Evolutionary conservation across 2,329 filamentous ascomycete species (phyloP).

Genomic region (Monosporascus cannonballus): DNA sequence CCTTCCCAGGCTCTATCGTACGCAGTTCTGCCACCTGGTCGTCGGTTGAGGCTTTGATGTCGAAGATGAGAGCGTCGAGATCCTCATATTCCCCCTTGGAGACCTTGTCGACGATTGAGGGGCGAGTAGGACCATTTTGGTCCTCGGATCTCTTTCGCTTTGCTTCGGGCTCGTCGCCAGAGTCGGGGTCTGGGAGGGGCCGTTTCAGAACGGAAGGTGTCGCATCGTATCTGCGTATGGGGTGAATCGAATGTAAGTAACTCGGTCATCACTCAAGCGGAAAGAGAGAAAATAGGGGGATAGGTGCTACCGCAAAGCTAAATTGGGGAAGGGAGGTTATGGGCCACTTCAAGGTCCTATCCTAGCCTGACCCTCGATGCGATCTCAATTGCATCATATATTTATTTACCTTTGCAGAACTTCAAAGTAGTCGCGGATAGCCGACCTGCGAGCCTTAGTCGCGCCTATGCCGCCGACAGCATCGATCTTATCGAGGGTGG

Average conservation of each 20-base stretch:
- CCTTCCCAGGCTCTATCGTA: conserved; percentile 13
- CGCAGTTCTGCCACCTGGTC: conserved; percentile 42
- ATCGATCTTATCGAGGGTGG: conserved; percentile 1
- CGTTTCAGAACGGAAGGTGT: conserved; percentile 50
- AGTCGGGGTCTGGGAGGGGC: conserved; percentile 37
- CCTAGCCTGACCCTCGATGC: too few species aligned
- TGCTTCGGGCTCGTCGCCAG: conserved; percentile 45
- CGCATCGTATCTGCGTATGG: conserved; percentile 43
- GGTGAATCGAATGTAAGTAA: conserved; percentile 19
- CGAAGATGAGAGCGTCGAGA: conserved; percentile 59
- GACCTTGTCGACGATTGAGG: conserved; percentile 50
- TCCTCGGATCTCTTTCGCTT: conserved; percentile 55
- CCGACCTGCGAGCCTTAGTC: neutral
- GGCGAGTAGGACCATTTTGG: conserved; percentile 25
- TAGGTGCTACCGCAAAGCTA: neutral
- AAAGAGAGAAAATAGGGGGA: conserved; percentile 4
- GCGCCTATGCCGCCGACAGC: neutral
- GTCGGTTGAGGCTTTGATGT: conserved; percentile 44
- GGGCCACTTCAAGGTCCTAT: too few species aligned
- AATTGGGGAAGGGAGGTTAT: neutral
- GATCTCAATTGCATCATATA: neutral
- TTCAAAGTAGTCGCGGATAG: conserved; percentile 22
- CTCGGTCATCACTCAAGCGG: conserved; percentile 7
- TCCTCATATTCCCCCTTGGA: conserved; percentile 46
- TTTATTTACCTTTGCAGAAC: conserved; percentile 24